Conservation (phyloP, 2,329 filamentous ascomycete genomes). For the Simplicillium sp. region DNA sequence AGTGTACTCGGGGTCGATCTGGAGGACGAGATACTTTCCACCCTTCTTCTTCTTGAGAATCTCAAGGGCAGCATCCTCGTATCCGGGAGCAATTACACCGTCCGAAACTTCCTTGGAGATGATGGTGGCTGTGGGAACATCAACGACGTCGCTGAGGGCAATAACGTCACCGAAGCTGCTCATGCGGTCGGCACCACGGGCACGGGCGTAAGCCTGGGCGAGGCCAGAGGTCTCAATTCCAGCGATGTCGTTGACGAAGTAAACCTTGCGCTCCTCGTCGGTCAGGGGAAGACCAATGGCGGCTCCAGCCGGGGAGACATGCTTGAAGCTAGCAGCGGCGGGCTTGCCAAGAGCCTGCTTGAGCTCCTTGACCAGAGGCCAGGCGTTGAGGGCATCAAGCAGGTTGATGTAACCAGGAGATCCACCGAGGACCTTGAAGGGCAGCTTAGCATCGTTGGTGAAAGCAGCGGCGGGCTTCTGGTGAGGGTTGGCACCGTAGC, state of each 20-base stretch:
- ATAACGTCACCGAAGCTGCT: slow-evolving; percentile 97
- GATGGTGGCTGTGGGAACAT: slow-evolving; percentile 90
- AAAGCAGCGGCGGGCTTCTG: slow-evolving; percentile 93
- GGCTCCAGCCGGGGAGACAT: slow-evolving; percentile 92
- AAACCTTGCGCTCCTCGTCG: slow-evolving; percentile 87
- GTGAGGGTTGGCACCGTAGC: slow-evolving; percentile 96
- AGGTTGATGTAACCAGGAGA: slow-evolving; percentile 96
- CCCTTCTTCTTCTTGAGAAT: slow-evolving; percentile 98
- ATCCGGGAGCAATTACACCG: slow-evolving; percentile 86
- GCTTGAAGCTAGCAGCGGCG: slow-evolving; percentile 96
- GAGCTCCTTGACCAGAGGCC: slow-evolving; percentile 94
- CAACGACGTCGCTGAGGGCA: slow-evolving; percentile 82
- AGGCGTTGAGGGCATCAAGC: slow-evolving; percentile 90
- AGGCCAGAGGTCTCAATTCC: slow-evolving; percentile 79
- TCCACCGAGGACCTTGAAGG: slow-evolving; percentile 90
- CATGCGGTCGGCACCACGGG: slow-evolving; percentile 94
- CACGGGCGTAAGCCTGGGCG: slow-evolving; percentile 91
- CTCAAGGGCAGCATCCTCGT: slow-evolving; percentile 74
- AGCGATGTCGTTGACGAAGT: slow-evolving; percentile 93
- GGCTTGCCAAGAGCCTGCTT: slow-evolving; percentile 79
- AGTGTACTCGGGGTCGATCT: slow-evolving; percentile 84
- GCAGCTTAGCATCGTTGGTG: slow-evolving; percentile 61
- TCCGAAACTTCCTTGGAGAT: slow-evolving; percentile 97
- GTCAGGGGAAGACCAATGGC: slow-evolving; percentile 84
- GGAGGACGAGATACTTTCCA: slow-evolving; percentile 88